Conservation (phyloP, 192 early-diverging fungal species). For the Martensiomyces pterosporus region DNA sequence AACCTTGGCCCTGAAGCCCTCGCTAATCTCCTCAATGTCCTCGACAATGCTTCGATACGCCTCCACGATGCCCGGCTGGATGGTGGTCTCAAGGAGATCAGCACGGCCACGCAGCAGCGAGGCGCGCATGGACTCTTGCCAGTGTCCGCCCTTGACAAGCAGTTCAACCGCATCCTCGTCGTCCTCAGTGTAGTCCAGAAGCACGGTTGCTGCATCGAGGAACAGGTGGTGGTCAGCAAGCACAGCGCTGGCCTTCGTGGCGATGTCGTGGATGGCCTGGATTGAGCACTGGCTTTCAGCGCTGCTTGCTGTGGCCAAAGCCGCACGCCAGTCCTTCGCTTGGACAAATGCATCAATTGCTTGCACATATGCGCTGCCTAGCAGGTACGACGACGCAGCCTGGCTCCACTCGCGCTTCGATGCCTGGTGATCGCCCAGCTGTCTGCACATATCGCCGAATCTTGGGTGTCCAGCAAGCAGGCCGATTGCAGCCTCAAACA, state of each 20-base stretch:
- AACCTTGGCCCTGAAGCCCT: conserved; percentile 15
- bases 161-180: conserved; percentile 64
- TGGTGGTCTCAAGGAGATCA: conserved; percentile 73
- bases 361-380: conserved; percentile 13
- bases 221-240: conserved; percentile 59
- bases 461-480: conserved; percentile 51
- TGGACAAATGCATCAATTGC: conserved; percentile 34
- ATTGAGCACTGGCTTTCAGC: neutral
- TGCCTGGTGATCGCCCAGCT: conserved; percentile 65
- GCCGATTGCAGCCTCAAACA: conserved; percentile 60
- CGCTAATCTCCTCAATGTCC: conserved; percentile 36
- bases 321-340: conserved; percentile 32
- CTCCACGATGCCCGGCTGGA: conserved; percentile 62
- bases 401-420: conserved; percentile 50
- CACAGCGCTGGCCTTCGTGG: conserved; percentile 21
- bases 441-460: conserved; percentile 43
- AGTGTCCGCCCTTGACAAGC: conserved; percentile 66
- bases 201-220: conserved; percentile 62
- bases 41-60: conserved; percentile 32
- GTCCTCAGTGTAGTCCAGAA: conserved; percentile 71
- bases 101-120: conserved; percentile 54
- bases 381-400: conserved; percentile 28
- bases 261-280: conserved; percentile 29
- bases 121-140: conserved; percentile 73
- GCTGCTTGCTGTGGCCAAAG: conserved; percentile 25